A percentile compares a stretch with the other conserved stretches of the same genome.
Evolutionary conservation across 78 protist genomes (phyloP).

Genomic region (Anaeramoeba flamelloides): DNA sequence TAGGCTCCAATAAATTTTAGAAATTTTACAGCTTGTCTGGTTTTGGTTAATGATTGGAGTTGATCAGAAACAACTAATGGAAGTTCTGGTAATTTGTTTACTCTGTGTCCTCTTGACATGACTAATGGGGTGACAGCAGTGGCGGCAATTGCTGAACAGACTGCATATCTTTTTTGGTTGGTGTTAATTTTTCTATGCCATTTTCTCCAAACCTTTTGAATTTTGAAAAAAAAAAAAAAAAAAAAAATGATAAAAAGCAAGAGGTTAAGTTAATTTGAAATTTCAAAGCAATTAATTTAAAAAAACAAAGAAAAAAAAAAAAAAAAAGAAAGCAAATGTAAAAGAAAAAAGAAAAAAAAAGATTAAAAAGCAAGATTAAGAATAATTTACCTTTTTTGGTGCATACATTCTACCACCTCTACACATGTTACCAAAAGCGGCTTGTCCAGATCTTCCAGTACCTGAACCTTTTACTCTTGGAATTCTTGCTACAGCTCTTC

Average conservation of each 20-base stretch:
- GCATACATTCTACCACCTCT: slow-evolving; percentile 95
- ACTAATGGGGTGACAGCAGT: slow-evolving; percentile 91
- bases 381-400: too few species aligned
- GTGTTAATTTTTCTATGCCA: slow-evolving; percentile 87
- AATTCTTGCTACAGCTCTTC: slow-evolving; percentile 99
- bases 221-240: too few species aligned
- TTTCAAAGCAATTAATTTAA: too few species aligned
- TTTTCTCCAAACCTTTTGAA: slow-evolving; percentile 79
- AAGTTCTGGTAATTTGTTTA: slow-evolving; percentile 75
- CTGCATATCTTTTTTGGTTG: slow-evolving; percentile 88
- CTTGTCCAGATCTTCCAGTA: slow-evolving; percentile 95
- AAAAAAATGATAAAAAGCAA: too few species aligned
- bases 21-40: slow-evolving; percentile 72
- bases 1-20: slow-evolving; percentile 62
- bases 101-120: slow-evolving; percentile 98
- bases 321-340: too few species aligned
- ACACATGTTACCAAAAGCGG: slow-evolving; percentile 95
- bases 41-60: slow-evolving; percentile 58
- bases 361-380: too few species aligned
- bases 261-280: too few species aligned
- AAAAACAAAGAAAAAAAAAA: too few species aligned
- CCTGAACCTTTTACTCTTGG: slow-evolving; percentile 98
- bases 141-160: slow-evolving; percentile 93
- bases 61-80: slow-evolving; percentile 82
- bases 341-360: too few species aligned